Base-by-base conservation (phyloP, 2,329 filamentous ascomycete genomes). In the Myotisia sp. region DNA sequence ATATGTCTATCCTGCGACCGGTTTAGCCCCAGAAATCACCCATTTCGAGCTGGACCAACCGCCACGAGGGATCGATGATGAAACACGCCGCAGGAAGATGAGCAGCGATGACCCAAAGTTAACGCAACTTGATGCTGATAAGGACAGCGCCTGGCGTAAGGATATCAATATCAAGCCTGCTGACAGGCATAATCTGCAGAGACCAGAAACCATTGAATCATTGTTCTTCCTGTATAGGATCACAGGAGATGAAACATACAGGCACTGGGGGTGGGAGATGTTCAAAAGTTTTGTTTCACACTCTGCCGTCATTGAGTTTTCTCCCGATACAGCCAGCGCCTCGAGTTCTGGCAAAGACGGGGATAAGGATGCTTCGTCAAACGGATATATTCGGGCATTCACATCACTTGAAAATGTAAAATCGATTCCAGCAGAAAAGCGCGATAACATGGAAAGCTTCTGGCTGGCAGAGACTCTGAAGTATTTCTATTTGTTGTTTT, bases 221-320 rank as follows among this genome's bases (percentile, higher is more conserved):
- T 63, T 98, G 41, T 86, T 98, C 51, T 93, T 95, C 63, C 92
- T 98, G 85, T 98, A 87, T 80, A 78, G 90, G 42, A 92, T 98
- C 55, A 98, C 90, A 1, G 83, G 81, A 17, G 86, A 98, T 42
- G 65, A 72, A 24, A 78, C 75, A 44, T 98, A 98, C 58, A 74
- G 90, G 17, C 76, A 94, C 49, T 95, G 87, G 87, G 90, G 90
- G 9, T 98, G 90, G 90, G 79, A 93, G 47, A 95, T 98, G 77
- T 98, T 98, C 63, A 76, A 83, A 54, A 76, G 79, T 1, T 98
- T 98, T 53, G 68, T 87, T 57, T 78, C 84, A 49, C 71, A 93
- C 57, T 92, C 83, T 1, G 74, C 79, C 5, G 79, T 93, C 2
- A 67, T 73, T 27, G 78, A 86, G 24, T 29, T 9, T 14, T 22